Evolutionary conservation across 2,329 filamentous ascomycete genomes (phyloP).

Genomic region (Aspergillus melleus): DNA sequence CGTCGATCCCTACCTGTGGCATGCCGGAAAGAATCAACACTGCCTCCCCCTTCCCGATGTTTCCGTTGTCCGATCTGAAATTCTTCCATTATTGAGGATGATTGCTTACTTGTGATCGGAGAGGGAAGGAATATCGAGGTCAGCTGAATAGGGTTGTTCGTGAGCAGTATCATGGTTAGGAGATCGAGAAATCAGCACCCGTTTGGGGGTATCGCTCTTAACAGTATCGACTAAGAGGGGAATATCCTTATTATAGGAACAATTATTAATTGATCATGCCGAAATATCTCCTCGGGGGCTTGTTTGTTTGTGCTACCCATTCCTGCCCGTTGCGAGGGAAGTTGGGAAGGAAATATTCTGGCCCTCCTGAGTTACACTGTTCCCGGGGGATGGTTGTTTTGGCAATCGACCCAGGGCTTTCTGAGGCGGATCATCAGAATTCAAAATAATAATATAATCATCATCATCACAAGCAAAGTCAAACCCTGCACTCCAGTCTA

Average conservation of each 20-base stretch:
- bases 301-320: slow-evolving; percentile 10
- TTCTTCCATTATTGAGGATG: neutral
- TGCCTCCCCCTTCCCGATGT: slow-evolving; percentile 20
- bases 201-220: too few species aligned
- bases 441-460: neutral
- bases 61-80: neutral
- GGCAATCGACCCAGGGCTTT: neutral
- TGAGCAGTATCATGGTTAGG: neutral
- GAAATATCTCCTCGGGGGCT: slow-evolving; percentile 3
- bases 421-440: too few species aligned
- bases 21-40: slow-evolving; percentile 17
- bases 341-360: neutral
- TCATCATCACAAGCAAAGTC: neutral
- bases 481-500: too few species aligned
- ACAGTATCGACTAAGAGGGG: neutral
- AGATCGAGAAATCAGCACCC: neutral
- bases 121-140: neutral
- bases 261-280: neutral
- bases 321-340: neutral
- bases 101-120: neutral
- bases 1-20: slow-evolving; percentile 21
- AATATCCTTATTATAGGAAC: neutral
- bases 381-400: neutral
- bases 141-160: neutral
- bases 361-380: neutral